A percentile compares a stretch with the other conserved stretches of the same genome.
Conservation (phyloP, 768 basidiomycete genomes). For the Auriculariales sp. region DNA sequence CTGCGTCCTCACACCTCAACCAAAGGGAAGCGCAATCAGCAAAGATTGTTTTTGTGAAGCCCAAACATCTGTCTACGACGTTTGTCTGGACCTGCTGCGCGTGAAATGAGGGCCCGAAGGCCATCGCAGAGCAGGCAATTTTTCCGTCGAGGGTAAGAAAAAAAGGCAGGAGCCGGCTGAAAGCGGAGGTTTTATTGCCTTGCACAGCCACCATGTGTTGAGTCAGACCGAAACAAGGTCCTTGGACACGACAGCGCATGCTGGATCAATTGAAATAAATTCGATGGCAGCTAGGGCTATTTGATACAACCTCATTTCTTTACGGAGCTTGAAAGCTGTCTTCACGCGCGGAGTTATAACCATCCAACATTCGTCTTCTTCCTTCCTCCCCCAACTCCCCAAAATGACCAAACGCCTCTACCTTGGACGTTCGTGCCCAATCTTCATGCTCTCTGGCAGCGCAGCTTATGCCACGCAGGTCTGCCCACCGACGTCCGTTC, state of each 20-base stretch:
- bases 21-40: neutral
- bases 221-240: too few relatives aligned
- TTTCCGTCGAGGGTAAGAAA: neutral
- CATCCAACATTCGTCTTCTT: neutral
- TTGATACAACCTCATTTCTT: neutral
- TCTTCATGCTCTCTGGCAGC: neutral
- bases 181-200: too few relatives aligned
- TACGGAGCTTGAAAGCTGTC: too few relatives aligned
- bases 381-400: constrained; percentile 15
- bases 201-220: too few relatives aligned
- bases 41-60: neutral
- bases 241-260: too few relatives aligned
- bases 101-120: neutral
- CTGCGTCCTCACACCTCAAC: neutral
- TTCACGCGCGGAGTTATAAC: too few relatives aligned
- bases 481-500: constrained; percentile 72
- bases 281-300: neutral
- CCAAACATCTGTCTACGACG: neutral
- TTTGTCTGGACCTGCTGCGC: neutral
- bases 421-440: constrained; percentile 50
- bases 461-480: constrained; percentile 26
- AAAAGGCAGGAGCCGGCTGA: too few relatives aligned
- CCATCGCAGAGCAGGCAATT: neutral
- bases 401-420: constrained; percentile 73
- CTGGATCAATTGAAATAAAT: neutral